Evolutionary conservation across 495 filamentous ascomycete genomes (phyloP).

Genomic region (Aspergillus coremiiformis): DNA sequence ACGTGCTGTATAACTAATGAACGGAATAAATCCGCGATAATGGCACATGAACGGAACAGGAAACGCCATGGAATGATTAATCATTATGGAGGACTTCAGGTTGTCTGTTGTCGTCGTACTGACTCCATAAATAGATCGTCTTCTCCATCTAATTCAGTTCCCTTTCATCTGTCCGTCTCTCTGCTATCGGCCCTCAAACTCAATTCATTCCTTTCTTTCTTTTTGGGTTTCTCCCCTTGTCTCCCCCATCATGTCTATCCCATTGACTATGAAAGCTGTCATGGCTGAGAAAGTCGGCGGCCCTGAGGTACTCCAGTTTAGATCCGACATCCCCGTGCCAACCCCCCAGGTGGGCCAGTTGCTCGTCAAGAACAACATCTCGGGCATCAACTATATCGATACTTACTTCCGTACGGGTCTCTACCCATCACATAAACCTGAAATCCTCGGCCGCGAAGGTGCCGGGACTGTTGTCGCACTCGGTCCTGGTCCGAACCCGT

Average conservation of each 20-base stretch:
- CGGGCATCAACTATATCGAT: conserved; percentile 83
- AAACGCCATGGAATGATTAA: too few species aligned
- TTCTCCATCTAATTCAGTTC: background rate
- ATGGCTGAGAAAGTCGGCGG: conserved; percentile 71
- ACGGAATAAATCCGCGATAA: background rate
- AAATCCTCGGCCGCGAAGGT: conserved; percentile 79
- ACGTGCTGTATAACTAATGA: too few species aligned
- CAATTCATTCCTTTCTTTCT: too few species aligned
- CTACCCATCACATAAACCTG: conserved; percentile 68
- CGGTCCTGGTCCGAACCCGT: conserved; percentile 37
- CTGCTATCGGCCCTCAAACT: conserved; percentile 20
- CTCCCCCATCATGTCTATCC: conserved; percentile 47
- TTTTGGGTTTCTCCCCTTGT: too few species aligned
- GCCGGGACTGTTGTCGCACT: conserved; percentile 54
- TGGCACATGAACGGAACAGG: background rate
- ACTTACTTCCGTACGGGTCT: conserved; percentile 89
- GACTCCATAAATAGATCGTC: too few species aligned
- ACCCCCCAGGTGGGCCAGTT: conserved; percentile 61
- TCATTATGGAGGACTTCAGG: too few species aligned
- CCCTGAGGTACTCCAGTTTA: conserved; percentile 68
- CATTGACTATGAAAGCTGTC: conserved; percentile 69
- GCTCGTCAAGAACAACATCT: conserved; percentile 76
- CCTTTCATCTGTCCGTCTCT: conserved; percentile 12
- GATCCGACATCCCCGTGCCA: conserved; percentile 69
- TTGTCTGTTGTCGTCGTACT: too few species aligned